Base-by-base conservation (phyloP, 1,139 yeast genomes). In the Keqinozyma sinolaborantium region DNA sequence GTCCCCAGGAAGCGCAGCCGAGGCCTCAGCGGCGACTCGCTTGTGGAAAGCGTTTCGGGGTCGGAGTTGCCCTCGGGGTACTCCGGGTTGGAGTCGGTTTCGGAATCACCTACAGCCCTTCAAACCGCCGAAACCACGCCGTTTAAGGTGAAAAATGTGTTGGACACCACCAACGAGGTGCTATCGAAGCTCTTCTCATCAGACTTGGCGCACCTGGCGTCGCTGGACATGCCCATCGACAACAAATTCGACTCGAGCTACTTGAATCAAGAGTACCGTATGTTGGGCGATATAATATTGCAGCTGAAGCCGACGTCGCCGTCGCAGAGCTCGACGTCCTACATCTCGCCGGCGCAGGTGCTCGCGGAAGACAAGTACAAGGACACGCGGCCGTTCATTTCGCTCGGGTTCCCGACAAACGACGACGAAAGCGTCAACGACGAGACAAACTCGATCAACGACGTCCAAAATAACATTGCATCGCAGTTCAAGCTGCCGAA, bases 261-360 rank as follows among this genome's bases (percentile, higher is more conserved):
- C 50, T 57, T 58, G 40, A 75, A 75, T 49, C 78, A 75, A 39
- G 84, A 79, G 48, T 77, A 78, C 44, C 50, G 65, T 37, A 76
- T 77, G 70, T 54, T 79, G 39, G 79, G 82, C 8, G 82, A 75
- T 46, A 65, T 78, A 5, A 42, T 69, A 16, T 48, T 75, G 23
- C 64, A 64, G 30, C 68, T 76, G 20, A 71, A 73, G 40, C 78
- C 79, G 2, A 55, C 74, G 6, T 67, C 74, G n/a, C 79, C 80
- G 3, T 54, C 70, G 10, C 67, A 39, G 5, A 18, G 21, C 21
- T 18, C 21, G 21, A 18, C 7, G 7, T 18, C 21, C 9, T 18
- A 18, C 21, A 18, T 18, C 26, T 35, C 3, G 23, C 12, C 15
- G 33, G 37, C 14, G 24, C 27, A 3, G 33, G 29, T 14, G 13